phyloP scores from a whole-genome alignment of 2,329 filamentous ascomycete species.

The Fusarium sterilihyphosum region DNA sequence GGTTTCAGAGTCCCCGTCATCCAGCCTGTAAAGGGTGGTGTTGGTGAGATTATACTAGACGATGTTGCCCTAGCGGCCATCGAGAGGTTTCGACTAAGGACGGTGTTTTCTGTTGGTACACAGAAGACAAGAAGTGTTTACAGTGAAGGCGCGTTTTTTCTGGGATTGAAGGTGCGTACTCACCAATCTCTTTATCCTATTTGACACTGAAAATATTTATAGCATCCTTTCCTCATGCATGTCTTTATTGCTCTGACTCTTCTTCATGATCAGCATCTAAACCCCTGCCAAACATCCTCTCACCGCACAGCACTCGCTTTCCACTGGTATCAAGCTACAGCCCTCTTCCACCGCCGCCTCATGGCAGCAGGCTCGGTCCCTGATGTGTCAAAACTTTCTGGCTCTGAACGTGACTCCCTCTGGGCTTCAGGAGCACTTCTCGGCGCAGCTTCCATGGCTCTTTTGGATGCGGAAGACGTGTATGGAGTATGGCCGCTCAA shows the following conservation, averaged over 20 bases:
- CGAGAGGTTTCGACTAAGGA: slow-evolving; percentile 55
- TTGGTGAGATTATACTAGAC: slow-evolving; percentile 46
- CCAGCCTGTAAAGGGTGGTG: slow-evolving; percentile 23
- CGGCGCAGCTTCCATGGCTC: slow-evolving; percentile 56
- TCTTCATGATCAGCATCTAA: slow-evolving; percentile 61
- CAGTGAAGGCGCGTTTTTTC: slow-evolving; percentile 47
- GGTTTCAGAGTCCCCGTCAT: slow-evolving; percentile 40
- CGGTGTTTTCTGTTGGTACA: slow-evolving; percentile 53
- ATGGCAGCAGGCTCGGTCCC: slow-evolving; percentile 46
- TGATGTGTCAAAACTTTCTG: slow-evolving; percentile 43
- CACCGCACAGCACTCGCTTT: slow-evolving; percentile 50
- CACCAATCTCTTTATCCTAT: not conserved
- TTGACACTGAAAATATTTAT: not conserved
- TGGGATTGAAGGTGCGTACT: slow-evolving; percentile 51
- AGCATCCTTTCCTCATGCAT: slow-evolving; percentile 66
- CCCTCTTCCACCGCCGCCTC: slow-evolving; percentile 56
- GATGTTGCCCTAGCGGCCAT: slow-evolving; percentile 49
- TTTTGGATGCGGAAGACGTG: slow-evolving; percentile 53
- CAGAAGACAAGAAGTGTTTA: slow-evolving; percentile 46
- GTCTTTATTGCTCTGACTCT: slow-evolving; percentile 61
- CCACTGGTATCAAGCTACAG: slow-evolving; percentile 59
- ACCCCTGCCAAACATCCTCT: slow-evolving; percentile 29
- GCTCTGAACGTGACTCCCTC: slow-evolving; percentile 56
- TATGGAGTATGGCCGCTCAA: slow-evolving; percentile 67
- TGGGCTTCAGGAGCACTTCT: slow-evolving; percentile 60